Evolutionary conservation across 179 eudicot genomes (phyloP).

Genomic region (Pouteria campechiana): DNA sequence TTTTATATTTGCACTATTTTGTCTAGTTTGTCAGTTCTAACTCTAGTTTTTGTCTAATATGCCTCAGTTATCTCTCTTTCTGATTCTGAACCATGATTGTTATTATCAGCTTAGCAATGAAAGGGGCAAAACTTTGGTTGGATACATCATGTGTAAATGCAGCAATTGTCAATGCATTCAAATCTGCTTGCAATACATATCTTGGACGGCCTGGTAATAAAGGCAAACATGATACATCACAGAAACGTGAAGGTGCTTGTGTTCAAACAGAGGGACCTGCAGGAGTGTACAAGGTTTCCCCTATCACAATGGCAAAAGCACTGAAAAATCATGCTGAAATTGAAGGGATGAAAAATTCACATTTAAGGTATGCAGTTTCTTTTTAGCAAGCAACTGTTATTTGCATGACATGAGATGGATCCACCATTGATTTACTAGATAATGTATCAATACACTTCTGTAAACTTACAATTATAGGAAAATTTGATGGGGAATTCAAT

Average conservation of each 20-base stretch:
- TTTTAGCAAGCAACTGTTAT: too few relatives aligned
- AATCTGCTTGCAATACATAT: slow-evolving; percentile 36
- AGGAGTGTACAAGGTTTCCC: slow-evolving; percentile 48
- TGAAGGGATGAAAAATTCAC: slow-evolving; percentile 80
- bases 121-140: slow-evolving; percentile 58
- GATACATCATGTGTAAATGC: slow-evolving; percentile 81
- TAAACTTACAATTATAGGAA: too few relatives aligned
- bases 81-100: not conserved
- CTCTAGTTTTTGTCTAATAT: not conserved
- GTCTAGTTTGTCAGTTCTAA: too few relatives aligned
- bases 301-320: slow-evolving; percentile 69
- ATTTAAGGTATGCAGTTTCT: slow-evolving; percentile 86
- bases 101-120: slow-evolving; percentile 62
- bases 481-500: too few relatives aligned
- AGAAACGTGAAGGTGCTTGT: slow-evolving; percentile 15
- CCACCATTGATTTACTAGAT: too few relatives aligned
- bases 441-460: too few relatives aligned
- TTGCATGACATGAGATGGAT: too few relatives aligned
- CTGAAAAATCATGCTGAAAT: slow-evolving; percentile 81
- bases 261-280: slow-evolving; percentile 45
- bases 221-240: slow-evolving; percentile 15
- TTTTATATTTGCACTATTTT: too few relatives aligned
- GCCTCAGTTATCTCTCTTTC: not conserved
- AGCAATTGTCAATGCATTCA: slow-evolving; percentile 65
- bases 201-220: slow-evolving; percentile 19